Evolutionary conservation across 371 early-diverging fungal genomes (phyloP).

Genomic region (Haplosporangium sp.): DNA sequence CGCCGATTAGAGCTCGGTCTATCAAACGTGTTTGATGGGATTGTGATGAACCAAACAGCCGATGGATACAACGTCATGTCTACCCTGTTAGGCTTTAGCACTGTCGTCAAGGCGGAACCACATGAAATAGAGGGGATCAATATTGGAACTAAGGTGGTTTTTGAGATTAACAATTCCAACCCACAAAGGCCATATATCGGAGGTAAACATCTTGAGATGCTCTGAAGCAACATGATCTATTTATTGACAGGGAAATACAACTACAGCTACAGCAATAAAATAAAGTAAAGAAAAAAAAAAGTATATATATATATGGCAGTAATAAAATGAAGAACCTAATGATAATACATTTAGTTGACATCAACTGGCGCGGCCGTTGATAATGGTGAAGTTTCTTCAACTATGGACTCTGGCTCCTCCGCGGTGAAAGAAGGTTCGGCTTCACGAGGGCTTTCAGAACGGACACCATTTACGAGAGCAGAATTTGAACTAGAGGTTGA

Average conservation of each 20-base stretch:
- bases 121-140: constrained; percentile 1
- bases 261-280: background rate
- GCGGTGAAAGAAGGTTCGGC: constrained; percentile 3
- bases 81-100: constrained; percentile 29
- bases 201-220: constrained; percentile 12
- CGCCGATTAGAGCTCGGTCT: constrained; percentile 19
- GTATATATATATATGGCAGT: background rate
- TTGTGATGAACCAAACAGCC: constrained; percentile 33
- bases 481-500: constrained; percentile 26
- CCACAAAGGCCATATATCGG: constrained; percentile 44
- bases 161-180: constrained; percentile 32
- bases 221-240: background rate
- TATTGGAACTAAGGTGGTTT: constrained; percentile 34
- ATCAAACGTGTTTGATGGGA: constrained; percentile 25
- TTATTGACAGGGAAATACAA: background rate
- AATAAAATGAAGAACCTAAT: background rate
- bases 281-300: background rate
- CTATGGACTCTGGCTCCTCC: constrained; percentile 17
- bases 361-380: background rate
- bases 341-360: background rate
- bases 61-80: constrained; percentile 53
- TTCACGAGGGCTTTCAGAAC: constrained; percentile 16
- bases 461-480: constrained; percentile 9
- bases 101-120: constrained; percentile 39
- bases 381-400: background rate